Percentiles rank a stretch among this genome's conserved stretches.
phyloP scores from a whole-genome alignment of 2,329 filamentous ascomycete species.

The Harringtonia aguacate region DNA sequence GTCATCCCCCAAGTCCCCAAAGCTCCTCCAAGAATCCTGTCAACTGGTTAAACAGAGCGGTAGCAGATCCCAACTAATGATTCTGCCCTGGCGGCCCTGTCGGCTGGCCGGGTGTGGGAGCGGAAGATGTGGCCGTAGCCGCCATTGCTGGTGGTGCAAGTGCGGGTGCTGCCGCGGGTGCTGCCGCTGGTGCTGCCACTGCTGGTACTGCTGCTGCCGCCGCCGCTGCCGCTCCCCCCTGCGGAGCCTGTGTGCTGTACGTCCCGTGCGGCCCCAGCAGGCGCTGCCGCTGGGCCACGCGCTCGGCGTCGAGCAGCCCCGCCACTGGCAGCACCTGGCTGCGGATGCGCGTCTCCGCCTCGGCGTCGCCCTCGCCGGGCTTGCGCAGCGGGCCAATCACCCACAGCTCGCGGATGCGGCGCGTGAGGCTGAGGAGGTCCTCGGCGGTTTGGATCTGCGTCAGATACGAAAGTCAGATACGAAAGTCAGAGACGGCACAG shows the following conservation, averaged over 20 bases:
- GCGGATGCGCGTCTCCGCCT: constrained; percentile 23
- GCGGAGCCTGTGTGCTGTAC: constrained; percentile 11
- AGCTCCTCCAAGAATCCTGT: no score
- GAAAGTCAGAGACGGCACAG: neutral
- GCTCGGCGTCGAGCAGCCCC: constrained; percentile 19
- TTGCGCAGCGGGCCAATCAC: constrained; percentile 33
- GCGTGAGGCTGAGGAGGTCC: constrained; percentile 33
- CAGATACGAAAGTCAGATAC: neutral
- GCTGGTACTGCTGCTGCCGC: neutral
- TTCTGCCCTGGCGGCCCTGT: no score
- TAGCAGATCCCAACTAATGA: neutral
- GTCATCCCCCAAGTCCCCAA: no score
- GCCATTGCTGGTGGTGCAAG: neutral
- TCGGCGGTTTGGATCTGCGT: constrained; percentile 29
- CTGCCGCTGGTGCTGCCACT: neutral
- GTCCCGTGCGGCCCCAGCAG: constrained; percentile 15
- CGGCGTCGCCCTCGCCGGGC: constrained; percentile 29
- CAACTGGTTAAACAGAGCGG: neutral
- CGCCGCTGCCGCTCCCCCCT: neutral
- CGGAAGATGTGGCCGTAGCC: neutral
- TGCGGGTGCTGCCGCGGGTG: neutral
- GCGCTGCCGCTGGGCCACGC: constrained; percentile 14
- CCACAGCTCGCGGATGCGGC: constrained; percentile 39
- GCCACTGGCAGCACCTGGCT: constrained; percentile 25
- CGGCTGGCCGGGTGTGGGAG: neutral